Evolutionary conservation across 176 grass and related monocot species (phyloP), one percentile per base, ranked within the genome.

Genomic region (Phoenix roebelenii): DNA sequence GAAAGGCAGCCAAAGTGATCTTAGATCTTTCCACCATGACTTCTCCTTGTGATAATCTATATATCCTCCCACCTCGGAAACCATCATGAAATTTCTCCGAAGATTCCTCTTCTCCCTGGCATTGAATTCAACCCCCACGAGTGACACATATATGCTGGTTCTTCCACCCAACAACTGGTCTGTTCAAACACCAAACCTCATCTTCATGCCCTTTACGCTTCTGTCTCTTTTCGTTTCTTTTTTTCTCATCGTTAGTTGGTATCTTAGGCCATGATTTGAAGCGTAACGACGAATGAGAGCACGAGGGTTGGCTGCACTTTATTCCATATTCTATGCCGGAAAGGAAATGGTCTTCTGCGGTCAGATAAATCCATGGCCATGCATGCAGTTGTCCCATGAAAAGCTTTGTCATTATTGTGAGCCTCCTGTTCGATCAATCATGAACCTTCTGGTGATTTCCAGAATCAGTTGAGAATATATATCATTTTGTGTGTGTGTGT

Each of bases 301-400:
- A 5, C 10, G 10, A 12, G 17, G 25, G 25, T 29, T 14, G 17
- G 58, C 26, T 60, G 15, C 26, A 60, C 58, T 60, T 60, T 60
- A 60, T 60, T 60, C 58, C 58, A 60, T 39, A 32, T 60, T 60
- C 58, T 3, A 56, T 22, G 7, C 12, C 54, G 22, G 7, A 44
- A 14, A 44, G 35, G 35, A 10, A 5, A 22, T 10, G 9, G 6
- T 22, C 22, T 22, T 55, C 10, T 22, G 19, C n/a, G 54, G 54
- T 22, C 22, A 10, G 54, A 55, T 19, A 44, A 12, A 44, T 14
- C 35, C 28, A 30, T 6, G 28, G 28, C n/a, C n/a, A n/a, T n/a
- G 20, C 28, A 30, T 30, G 28, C 28, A 30, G 28, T 30, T 30
- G 28, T 4, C 28, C 28, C 5, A 1, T 30, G 28, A 30, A 30